Conservation (phyloP, 352 stramenopile genomes). For the Pythium sukuiense region DNA sequence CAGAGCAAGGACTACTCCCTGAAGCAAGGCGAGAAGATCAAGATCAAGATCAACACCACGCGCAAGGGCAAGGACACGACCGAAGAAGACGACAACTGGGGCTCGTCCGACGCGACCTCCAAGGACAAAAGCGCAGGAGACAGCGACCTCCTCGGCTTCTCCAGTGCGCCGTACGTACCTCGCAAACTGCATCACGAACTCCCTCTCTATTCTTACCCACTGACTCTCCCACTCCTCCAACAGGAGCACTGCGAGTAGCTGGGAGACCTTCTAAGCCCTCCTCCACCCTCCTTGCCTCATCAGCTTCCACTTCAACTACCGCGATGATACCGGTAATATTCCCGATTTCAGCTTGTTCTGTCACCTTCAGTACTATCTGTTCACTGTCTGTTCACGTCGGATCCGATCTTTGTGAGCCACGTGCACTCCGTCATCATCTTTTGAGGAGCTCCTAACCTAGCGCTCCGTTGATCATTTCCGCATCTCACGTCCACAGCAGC, state of each 20-base stretch:
- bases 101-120: constrained; percentile 22
- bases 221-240: not conserved
- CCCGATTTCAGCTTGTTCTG: constrained; percentile 7
- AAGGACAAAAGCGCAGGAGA: constrained; percentile 34
- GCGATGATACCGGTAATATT: constrained; percentile 18
- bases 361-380: constrained; percentile 8
- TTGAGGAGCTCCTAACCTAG: not conserved
- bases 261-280: constrained; percentile 57
- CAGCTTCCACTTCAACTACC: constrained; percentile 11
- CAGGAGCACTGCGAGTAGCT: constrained; percentile 36
- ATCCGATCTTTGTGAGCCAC: constrained; percentile 20
- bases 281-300: too few relatives aligned
- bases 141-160: constrained; percentile 43
- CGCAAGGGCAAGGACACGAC: constrained; percentile 51
- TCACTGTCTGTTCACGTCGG: constrained; percentile 13
- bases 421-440: constrained; percentile 8
- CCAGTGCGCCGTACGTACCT: constrained; percentile 22
- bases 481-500: too few relatives aligned
- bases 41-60: constrained; percentile 78
- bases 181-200: too few relatives aligned
- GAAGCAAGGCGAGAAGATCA: constrained; percentile 92
- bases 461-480: not conserved
- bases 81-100: constrained; percentile 35
- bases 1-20: constrained; percentile 88
- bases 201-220: too few relatives aligned